Evolutionary conservation across 768 basidiomycete genomes (phyloP), one percentile per base, ranked within the genome.

Genomic region (Termitomyces sp.): DNA sequence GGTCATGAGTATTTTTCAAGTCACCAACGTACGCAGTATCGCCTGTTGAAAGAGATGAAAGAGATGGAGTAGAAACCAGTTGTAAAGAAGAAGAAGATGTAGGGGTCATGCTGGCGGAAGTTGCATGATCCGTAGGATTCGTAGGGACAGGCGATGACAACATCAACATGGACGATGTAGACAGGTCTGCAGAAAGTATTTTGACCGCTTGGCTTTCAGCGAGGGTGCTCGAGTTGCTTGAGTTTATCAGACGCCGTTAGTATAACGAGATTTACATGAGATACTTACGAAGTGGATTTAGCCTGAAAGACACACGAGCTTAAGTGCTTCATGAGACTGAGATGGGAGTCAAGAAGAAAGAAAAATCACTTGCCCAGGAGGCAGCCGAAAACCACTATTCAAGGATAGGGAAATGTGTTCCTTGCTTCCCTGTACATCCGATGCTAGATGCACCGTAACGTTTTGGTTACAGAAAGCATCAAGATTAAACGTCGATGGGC

Each of bases 291-390:
- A 22, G 33, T 44, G 35, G 43, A 35, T 48, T 40, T 54, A 3
- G 60, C 60, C 28, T 22, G 45, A n/a, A 61, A 6, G 26, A 50
- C 12, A 49, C 60, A 61, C 13, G 42, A 57, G 12, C 60, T 54
- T 61, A 26, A n/a, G 12, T 8, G 4, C 6, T 35, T 40, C 38
- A 43, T 47, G 13, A 53, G 47, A 36, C 14, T 47, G 13, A 53
- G 47, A 28, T 9, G 4, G 33, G 42, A 6, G 44, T 2, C 20
- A 45, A 49, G 40, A n/a, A 18, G 1, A 28, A 28, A 18, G 33
- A 22, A 22, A 32, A 32, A 8, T 26, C 28, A 42, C 56, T 57
- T 40, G 57, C 60, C 9, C 35, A 24, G 32, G 45, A 13, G 51
- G 24, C 18, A 26, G 40, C 24, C n/a, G 20, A 13, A 4, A 18